phyloP scores from a whole-genome alignment of 2,329 filamentous ascomycete species.

The Immersiporthe knoxdaviesiana region DNA sequence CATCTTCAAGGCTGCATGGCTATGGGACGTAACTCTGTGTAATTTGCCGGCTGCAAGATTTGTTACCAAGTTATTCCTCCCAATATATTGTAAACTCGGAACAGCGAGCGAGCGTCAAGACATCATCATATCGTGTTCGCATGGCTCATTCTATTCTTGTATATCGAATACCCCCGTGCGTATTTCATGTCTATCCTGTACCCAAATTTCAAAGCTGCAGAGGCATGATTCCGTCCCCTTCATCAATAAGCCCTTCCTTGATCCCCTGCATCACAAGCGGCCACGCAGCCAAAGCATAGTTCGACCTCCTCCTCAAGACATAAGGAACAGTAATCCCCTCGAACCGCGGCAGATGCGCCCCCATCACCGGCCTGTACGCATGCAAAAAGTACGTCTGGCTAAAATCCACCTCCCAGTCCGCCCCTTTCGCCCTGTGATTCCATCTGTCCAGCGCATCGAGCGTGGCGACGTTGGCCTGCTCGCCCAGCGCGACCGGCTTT shows the following conservation, averaged over 20 bases:
- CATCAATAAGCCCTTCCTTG: conserved; percentile 21
- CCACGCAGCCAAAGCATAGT: conserved; percentile 33
- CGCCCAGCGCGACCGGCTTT: background rate
- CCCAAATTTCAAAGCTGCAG: background rate
- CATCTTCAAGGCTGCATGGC: no score
- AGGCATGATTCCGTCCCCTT: background rate
- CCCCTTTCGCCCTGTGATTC: background rate
- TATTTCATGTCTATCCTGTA: no score
- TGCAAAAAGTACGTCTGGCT: conserved; percentile 31
- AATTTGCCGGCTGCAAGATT: no score
- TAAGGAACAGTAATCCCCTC: conserved; percentile 16
- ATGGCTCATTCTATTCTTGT: no score
- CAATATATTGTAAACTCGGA: background rate
- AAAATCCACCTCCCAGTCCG: conserved; percentile 27
- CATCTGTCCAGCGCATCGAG: conserved; percentile 12
- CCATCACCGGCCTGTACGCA: conserved; percentile 24
- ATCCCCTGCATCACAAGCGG: conserved; percentile 32
- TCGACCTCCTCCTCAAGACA: conserved; percentile 18
- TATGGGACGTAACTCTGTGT: no score
- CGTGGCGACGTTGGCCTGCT: conserved; percentile 12
- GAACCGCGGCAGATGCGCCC: conserved; percentile 24
- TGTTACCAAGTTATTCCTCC: no score
- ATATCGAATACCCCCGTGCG: no score
- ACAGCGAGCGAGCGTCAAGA: accelerated
- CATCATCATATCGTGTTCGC: background rate